Base-by-base conservation (phyloP, 140 eudicot genomes). In the Ambrosia hybrid region DNA sequence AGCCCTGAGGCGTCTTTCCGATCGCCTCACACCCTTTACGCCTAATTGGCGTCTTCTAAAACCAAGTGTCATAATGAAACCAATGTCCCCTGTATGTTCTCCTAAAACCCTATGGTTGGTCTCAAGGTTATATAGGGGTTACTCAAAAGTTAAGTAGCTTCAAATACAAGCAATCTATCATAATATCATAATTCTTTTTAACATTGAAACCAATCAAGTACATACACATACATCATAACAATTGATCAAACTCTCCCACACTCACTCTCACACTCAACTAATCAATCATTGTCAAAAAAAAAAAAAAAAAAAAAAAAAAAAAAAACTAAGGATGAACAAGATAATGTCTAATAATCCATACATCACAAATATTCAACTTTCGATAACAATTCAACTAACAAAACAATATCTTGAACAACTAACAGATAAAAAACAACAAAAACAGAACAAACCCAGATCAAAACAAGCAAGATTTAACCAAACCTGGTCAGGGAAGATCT, bases 401-500 rank as follows among this genome's bases (percentile, higher is more conserved):
- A 21, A 21, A 21, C 26, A 21, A 21, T 0, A 21, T 21, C 26
- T 21, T 21, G 26, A 21, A 21, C 26, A 21, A 21, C 26, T 21
- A 21, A 21, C 0, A 21, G 26, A 21, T 21, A 21, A 21, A 21
- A 21, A 21, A 21, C 26, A 21, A 21, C 26, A 21, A 21, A 21
- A 21, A 21, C 26, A 21, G 26, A 21, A 21, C 26, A 21, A 36
- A 48, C 8, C 64, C 58, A 30, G 68, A 75, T 75, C 79, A 67
- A 76, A 67, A 6, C 21, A 67, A 76, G 61, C 26, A 45, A 76
- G 34, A 30, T 4, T 36, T 41, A 5, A 43, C 37, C 75, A 76
- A 67, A 76, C 80, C 80, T 68, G 75, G 49, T 67, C 34, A 76
- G 3, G 51, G 41, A n/a, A 68, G 80, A 76, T 76, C 80, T 76